Conservation (phyloP, 768 basidiomycete genomes). For the Infundibulicybe gibba region DNA sequence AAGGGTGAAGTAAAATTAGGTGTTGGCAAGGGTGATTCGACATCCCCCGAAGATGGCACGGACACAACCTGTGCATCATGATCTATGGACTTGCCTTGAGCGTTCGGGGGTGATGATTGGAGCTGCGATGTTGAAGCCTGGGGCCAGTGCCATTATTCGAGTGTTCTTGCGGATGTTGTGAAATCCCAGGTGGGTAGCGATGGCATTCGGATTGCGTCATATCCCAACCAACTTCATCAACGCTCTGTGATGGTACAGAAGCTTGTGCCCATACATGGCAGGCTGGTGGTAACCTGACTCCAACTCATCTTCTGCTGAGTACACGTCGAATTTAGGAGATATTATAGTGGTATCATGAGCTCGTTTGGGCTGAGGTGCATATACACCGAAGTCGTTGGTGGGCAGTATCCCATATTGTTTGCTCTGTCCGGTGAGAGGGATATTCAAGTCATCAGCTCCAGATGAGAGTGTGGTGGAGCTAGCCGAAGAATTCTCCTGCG, state of each 20-base stretch:
- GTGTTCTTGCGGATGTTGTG: too few relatives aligned
- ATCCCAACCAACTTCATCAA: constrained; percentile 31
- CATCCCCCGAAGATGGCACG: too few relatives aligned
- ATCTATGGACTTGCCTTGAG: too few relatives aligned
- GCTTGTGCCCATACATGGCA: constrained; percentile 6
- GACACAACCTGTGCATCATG: too few relatives aligned
- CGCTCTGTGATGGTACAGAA: constrained; percentile 15
- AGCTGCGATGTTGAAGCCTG: too few relatives aligned
- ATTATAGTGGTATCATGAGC: neutral
- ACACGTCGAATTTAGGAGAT: constrained; percentile 7
- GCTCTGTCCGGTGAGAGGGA: constrained; percentile 34
- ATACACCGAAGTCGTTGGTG: constrained; percentile 43
- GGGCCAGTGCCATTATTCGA: too few relatives aligned
- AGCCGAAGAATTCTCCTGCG: constrained; percentile 9
- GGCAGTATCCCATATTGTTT: constrained; percentile 19
- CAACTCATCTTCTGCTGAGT: constrained; percentile 3
- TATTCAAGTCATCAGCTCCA: constrained; percentile 23
- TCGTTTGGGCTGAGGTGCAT: constrained; percentile 47
- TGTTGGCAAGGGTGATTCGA: too few relatives aligned
- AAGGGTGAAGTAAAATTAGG: too few relatives aligned
- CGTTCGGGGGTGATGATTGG: too few relatives aligned
- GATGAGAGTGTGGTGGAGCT: constrained; percentile 21
- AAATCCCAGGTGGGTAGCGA: too few relatives aligned
- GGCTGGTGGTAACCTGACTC: constrained; percentile 11
- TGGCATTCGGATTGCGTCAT: constrained; percentile 8